A percentile compares a stretch with the other conserved stretches of the same genome.
These are phyloP conservation scores for Synchytrium microbalum DNA, from an alignment of 371 early-diverging fungal genomes.

Conservation along the genomic window DNA sequence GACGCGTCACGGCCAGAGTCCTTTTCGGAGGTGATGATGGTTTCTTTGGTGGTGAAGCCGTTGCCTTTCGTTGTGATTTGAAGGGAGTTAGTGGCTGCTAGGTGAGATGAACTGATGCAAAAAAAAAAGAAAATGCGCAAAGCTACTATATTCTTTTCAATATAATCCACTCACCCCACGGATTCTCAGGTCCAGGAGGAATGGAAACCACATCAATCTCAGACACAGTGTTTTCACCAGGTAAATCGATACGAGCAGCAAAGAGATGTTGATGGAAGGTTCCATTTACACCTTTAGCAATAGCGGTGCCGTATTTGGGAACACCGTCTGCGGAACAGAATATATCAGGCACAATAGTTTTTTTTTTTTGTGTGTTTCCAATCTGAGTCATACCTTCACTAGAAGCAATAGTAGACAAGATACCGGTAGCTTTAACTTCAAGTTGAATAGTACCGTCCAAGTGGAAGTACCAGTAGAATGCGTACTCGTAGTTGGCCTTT, in stretches of 20 bases:
- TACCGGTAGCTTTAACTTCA: constrained; percentile 50
- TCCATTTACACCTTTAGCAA: constrained; percentile 47
- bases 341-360: background rate
- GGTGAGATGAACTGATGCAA: no score
- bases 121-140: no score
- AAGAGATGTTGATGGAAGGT: constrained; percentile 50
- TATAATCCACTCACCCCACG: constrained; percentile 31
- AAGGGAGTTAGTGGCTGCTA: no score
- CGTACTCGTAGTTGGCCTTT: constrained; percentile 48
- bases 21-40: constrained; percentile 24
- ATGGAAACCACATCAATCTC: constrained; percentile 34
- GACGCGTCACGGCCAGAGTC: constrained; percentile 3
- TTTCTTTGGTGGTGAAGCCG: constrained; percentile 35
- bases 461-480: constrained; percentile 48
- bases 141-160: background rate
- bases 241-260: constrained; percentile 47
- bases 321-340: background rate
- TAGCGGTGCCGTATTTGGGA: constrained; percentile 39
- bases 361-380: no score
- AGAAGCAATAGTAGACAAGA: constrained; percentile 45
- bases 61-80: constrained; percentile 28
- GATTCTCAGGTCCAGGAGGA: constrained; percentile 40
- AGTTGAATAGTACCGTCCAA: constrained; percentile 50
- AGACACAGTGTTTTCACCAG: constrained; percentile 41
- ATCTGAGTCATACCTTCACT: constrained; percentile 16